Percentiles rank a stretch among this genome's conserved stretches.
These are phyloP conservation scores for Borovskyia barvae DNA, from an alignment of 208 protist genomes.

Conservation along the genomic window DNA sequence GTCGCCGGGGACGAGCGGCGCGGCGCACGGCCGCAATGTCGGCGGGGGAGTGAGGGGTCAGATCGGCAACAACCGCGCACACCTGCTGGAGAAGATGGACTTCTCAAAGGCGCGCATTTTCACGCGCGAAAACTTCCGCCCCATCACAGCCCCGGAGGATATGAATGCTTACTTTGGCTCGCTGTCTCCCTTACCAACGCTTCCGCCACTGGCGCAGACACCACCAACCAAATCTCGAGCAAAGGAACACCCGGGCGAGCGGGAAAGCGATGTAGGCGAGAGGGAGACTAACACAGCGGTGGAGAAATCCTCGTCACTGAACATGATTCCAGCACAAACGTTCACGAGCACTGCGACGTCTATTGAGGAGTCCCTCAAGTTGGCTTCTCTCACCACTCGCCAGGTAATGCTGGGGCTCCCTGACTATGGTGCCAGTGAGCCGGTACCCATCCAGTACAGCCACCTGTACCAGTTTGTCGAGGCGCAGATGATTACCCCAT, in stretches of 20 bases:
- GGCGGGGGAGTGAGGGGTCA: background rate
- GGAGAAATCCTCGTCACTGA: background rate
- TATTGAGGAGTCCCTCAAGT: conserved; percentile 60
- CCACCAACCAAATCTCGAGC: background rate
- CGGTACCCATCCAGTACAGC: conserved; percentile 66
- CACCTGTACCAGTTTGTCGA: conserved; percentile 79
- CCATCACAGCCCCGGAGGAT: conserved; percentile 66
- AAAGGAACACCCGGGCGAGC: background rate
- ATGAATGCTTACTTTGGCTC: conserved; percentile 15
- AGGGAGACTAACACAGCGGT: background rate
- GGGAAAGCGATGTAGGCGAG: background rate
- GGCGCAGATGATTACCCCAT: conserved; percentile 74
- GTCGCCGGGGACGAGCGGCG: background rate
- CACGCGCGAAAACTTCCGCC: conserved; percentile 49
- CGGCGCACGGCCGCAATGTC: background rate
- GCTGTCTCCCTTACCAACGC: conserved; percentile 8
- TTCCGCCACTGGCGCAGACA: conserved; percentile 9
- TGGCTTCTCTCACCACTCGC: conserved; percentile 57
- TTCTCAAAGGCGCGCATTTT: conserved; percentile 65
- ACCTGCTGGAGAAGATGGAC: conserved; percentile 35
- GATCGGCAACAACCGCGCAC: conserved; percentile 3
- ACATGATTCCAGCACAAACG: background rate
- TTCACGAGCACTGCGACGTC: conserved; percentile 16
- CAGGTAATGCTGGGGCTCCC: conserved; percentile 55
- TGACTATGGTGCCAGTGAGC: conserved; percentile 32